Conservation (phyloP, 2,329 filamentous ascomycete genomes). For the Fusarium sp. region DNA sequence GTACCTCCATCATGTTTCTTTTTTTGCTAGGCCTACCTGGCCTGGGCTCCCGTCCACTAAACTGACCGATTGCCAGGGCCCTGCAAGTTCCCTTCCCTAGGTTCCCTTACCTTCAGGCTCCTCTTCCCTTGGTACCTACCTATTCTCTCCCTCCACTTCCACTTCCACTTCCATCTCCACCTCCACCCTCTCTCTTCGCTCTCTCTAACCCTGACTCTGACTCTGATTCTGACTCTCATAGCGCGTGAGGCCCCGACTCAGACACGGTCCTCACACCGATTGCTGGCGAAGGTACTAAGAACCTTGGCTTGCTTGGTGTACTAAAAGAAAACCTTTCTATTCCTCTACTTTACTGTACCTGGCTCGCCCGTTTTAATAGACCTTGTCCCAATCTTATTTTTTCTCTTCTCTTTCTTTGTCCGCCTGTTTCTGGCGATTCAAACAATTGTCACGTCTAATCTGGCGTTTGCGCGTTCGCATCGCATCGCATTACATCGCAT, state of each 20-base stretch:
- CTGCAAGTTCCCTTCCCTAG: constrained; percentile 18
- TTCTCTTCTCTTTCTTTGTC: constrained; percentile 36
- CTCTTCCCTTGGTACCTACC: not conserved
- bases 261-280: constrained; percentile 46
- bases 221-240: constrained; percentile 26
- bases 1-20: constrained; percentile 26
- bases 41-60: constrained; percentile 30
- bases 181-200: constrained; percentile 22
- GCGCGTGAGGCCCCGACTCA: constrained; percentile 47
- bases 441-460: constrained; percentile 21
- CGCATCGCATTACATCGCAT: constrained; percentile 17
- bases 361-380: constrained; percentile 37
- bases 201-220: not conserved
- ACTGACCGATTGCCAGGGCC: constrained; percentile 14
- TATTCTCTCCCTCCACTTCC: constrained; percentile 9
- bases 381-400: constrained; percentile 22
- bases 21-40: constrained; percentile 18
- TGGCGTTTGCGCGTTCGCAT: constrained; percentile 33
- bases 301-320: constrained; percentile 17
- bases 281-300: constrained; percentile 14
- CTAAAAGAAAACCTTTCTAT: constrained; percentile 31
- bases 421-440: constrained; percentile 38
- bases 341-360: constrained; percentile 21
- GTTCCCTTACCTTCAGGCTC: constrained; percentile 3
- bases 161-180: constrained; percentile 21